phyloP scores from a whole-genome alignment of 2,329 filamentous ascomycete genomes.

The Elsinoe perseae region DNA sequence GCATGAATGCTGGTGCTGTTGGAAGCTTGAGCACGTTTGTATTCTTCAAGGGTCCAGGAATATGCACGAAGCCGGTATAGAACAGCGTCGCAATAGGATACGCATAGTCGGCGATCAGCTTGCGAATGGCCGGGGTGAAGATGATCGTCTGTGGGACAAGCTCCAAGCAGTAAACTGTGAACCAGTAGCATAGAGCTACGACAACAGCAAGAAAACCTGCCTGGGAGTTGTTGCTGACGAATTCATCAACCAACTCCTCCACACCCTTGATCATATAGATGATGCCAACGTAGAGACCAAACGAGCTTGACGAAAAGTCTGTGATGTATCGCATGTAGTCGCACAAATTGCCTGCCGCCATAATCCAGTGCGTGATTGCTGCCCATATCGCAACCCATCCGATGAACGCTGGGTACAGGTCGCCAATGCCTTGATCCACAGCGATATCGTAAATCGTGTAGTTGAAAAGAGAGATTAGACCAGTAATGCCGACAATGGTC shows the following conservation, averaged over 20 bases:
- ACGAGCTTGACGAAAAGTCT: slow-evolving; percentile 48
- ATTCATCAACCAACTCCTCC: slow-evolving; percentile 48
- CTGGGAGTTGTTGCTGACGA: slow-evolving; percentile 32
- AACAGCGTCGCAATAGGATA: slow-evolving; percentile 47
- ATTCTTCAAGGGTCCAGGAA: slow-evolving; percentile 40
- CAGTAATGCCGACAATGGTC: slow-evolving; percentile 51
- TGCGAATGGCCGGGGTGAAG: slow-evolving; percentile 39
- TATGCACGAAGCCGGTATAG: slow-evolving; percentile 48
- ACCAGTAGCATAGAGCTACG: slow-evolving; percentile 47
- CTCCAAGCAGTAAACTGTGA: slow-evolving; percentile 44
- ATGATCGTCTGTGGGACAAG: slow-evolving; percentile 40
- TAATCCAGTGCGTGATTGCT: slow-evolving; percentile 51
- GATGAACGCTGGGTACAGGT: slow-evolving; percentile 48
- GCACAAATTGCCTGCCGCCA: slow-evolving; percentile 45
- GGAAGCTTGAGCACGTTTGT: slow-evolving; percentile 38
- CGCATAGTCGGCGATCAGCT: slow-evolving; percentile 46
- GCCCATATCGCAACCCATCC: slow-evolving; percentile 52
- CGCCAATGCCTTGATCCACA: slow-evolving; percentile 38
- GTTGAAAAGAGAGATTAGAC: slow-evolving; percentile 48
- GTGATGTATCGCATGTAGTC: slow-evolving; percentile 54
- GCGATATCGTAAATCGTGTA: slow-evolving; percentile 55
- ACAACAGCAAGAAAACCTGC: slow-evolving; percentile 45
- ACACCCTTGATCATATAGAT: slow-evolving; percentile 52
- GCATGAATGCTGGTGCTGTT: slow-evolving; percentile 40
- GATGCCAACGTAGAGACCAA: slow-evolving; percentile 50